These are phyloP conservation scores for Durusdinium trenchii DNA, from an alignment of 73 alveolate genomes.

Conservation along the genomic window DNA sequence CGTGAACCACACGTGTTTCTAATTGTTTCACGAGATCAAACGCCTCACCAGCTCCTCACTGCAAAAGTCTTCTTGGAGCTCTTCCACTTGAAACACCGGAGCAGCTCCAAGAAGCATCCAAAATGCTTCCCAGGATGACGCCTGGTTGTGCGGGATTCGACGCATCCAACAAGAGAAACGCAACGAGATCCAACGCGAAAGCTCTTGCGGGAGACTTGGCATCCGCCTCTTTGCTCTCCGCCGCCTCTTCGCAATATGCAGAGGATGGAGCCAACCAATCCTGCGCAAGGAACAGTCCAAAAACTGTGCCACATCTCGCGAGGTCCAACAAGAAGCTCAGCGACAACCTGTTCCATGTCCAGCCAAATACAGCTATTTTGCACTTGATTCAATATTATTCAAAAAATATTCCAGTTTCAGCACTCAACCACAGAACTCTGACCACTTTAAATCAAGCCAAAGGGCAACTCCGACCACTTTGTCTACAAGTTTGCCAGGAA, in stretches of 20 bases:
- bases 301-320: neutral
- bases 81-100: conserved; percentile 31
- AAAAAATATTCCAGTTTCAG: too few relatives aligned
- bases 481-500: conserved; percentile 17
- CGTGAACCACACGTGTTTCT: neutral
- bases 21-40: neutral
- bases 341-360: too few relatives aligned
- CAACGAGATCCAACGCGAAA: too few relatives aligned
- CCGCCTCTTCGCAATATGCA: neutral
- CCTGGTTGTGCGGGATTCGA: too few relatives aligned
- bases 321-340: neutral
- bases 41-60: conserved; percentile 75
- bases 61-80: neutral
- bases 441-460: neutral
- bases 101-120: conserved; percentile 71
- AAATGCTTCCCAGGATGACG: neutral
- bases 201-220: too few relatives aligned
- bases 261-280: conserved; percentile 29
- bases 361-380: neutral
- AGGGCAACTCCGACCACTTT: neutral
- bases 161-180: too few relatives aligned
- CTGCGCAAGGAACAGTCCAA: neutral
- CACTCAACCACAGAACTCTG: neutral
- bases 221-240: neutral
- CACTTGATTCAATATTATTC: neutral